Evolutionary conservation across 768 basidiomycete species (phyloP), one percentile per base, ranked within the genome.

Genomic region (Boletus rubescentipes): DNA sequence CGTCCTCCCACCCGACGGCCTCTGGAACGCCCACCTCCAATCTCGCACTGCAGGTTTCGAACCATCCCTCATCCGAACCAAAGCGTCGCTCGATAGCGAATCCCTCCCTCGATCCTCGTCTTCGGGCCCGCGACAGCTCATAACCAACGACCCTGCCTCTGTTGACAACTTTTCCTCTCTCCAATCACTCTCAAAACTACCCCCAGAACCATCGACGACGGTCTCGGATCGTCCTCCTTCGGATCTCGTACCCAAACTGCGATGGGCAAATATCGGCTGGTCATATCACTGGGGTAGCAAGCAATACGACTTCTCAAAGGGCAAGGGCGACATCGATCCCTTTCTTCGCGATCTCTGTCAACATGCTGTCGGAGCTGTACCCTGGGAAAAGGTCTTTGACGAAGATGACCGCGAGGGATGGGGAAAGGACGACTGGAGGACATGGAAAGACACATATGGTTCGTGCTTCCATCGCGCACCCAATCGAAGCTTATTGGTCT

Each of bases 241-340:
- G 1, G 72, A 79, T 26, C 79, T 98, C 14, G 61, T 95, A 15
- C 77, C 75, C 6, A 94, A 91, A 67, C 68, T 99, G 44, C 81
- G 96, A 44, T 99, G 96, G 96, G 89, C 93, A 2, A 98, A 96
- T 63, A 88, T 99, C 45, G 96, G 96, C 10, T 91, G 90, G 85
- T 91, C 82, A 48, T 99, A 99, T 70, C 93, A 98, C 74, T 98
- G 96, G 96, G 90, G 91, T 3, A 90, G 85, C 29, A 99, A 98
- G 64, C 86, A 90, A 54, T 99, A 99, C 66, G 92, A 97, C 64
- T 94, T 97, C 60, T 79, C 83, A 1, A 84, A 79, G 48, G 82
- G 83, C 3, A 83, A 81, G 52, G 86, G 82, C 0, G 75, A 76
- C 0, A 83, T 98, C 41, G 82, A 87, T 43, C 60, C 72, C 2